Base-by-base conservation (phyloP, 768 basidiomycete genomes). In the Rhizopogon vesiculosus region DNA sequence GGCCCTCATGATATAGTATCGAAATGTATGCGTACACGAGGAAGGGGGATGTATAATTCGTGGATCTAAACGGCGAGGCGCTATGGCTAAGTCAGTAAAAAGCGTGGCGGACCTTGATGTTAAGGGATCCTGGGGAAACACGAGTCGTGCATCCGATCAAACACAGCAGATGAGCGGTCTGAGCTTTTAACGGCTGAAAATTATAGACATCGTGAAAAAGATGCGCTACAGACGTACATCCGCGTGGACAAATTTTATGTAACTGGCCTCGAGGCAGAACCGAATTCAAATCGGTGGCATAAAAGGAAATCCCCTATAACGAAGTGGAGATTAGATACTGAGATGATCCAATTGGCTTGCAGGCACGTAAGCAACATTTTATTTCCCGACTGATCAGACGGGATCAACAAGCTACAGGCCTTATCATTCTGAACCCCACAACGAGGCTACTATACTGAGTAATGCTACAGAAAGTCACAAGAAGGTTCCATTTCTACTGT, bases 21-120 rank as follows among this genome's bases (percentile, higher is more conserved):
- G 33, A 59, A 56, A 56, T 9, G 54, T 58, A 42, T 43, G 60
- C 53, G 57, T 41, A 52, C 69, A 70, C 69, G 69, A 66, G 70
- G 69, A 42, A 58, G 39, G 48, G 45, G 70, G 62, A 56, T 54
- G 69, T 61, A 59, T 54, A 33, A 56, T 48, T 49, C 48, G 40
- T 56, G 59, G 56, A 56, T 59, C 55, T 64, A 60, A 65, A 61
- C 51, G 57, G 70, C 69, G 69, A 70, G 70, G 63, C 45, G 45
- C 65, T 64, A 64, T 70, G 66, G 35, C 53, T 55, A 22, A 54
- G 43, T 45, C 53, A 44, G 55, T 41, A 31, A 55, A 58, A 43
- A 49, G 55, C 54, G 42, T 42, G 56, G 43, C 42, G 31, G 22
- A 52, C 55, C 51, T 51, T 58, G 49, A 49, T 49, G 51, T 40